Base-by-base conservation (phyloP, 148 eudicot species). In the Camellia sinensis region DNA sequence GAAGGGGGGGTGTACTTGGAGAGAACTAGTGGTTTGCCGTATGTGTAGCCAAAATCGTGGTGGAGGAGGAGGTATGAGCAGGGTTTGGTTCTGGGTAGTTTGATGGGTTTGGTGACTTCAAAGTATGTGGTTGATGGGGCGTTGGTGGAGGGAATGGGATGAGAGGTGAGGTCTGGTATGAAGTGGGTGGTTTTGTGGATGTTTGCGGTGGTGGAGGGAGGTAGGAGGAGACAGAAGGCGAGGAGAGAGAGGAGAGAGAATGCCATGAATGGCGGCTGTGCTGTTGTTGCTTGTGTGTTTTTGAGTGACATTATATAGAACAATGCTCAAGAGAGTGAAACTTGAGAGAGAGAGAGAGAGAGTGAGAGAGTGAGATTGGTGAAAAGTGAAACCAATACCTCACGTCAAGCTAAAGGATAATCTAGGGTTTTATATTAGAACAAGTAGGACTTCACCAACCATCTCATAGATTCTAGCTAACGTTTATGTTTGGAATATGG, bases 1-100 rank as follows among this genome's bases (percentile, higher is more conserved):
- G 83, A 74, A 7, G 97, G 93, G 1, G 98, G 97, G 11, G 82
- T 76, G 88, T 93, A 95, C 18, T 88, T 37, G 0, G 89, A 86
- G 1, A 80, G 74, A 44, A 91, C 88, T 0, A 97, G 97, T 3
- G 94, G 86, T 21, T 80, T 83, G 0, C 80, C 83, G 75, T 95
- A 95, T 0, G 99, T 92, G 86, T 15, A 90, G 40, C 71, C 98
- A 59, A 95, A 95, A 53, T 90, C 91, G 54, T 93, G 99, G 22
- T 74, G 79, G 72, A 95, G 93, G 79, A 93, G 19, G 67, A 56
- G 83, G 80, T 89, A 84, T 2, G 94, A 86, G 76, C 93, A 92
- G 21, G 97, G 93, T 43, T 82, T 81, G 71, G 97, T 84, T 7
- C 54, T 65, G 74, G 93, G 91, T 11, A 82, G 80, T 44, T 83